These are phyloP conservation scores for Chaetomidium leptoderma DNA, from an alignment of 495 filamentous ascomycete species.

Conservation along the genomic window DNA sequence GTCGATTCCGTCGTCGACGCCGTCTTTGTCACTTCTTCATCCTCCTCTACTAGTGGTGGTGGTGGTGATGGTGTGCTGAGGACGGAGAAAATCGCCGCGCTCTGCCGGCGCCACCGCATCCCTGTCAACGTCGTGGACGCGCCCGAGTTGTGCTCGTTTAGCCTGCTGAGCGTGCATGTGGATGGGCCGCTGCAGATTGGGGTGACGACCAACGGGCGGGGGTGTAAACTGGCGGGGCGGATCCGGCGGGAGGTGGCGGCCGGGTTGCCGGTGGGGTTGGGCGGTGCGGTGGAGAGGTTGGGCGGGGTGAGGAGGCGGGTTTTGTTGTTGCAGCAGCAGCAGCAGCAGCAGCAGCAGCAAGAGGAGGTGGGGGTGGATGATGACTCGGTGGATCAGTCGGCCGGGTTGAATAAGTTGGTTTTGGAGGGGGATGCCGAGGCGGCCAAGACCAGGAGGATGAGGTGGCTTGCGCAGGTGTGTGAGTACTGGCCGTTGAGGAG, in stretches of 20 bases:
- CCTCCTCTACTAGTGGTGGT: slow-evolving; percentile 10
- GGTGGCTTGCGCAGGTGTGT: slow-evolving; percentile 94
- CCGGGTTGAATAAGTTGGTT: slow-evolving; percentile 80
- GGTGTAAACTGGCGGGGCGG: slow-evolving; percentile 90
- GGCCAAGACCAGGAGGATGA: slow-evolving; percentile 73
- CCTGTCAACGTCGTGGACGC: slow-evolving; percentile 91
- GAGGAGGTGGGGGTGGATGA: slow-evolving; percentile 65
- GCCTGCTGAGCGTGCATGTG: slow-evolving; percentile 77
- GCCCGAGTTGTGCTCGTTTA: slow-evolving; percentile 84
- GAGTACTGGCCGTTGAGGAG: slow-evolving; percentile 94
- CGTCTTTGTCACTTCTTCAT: slow-evolving; percentile 77
- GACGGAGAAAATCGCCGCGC: slow-evolving; percentile 52
- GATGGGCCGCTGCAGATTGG: slow-evolving; percentile 94
- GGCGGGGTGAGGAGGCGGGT: slow-evolving; percentile 61
- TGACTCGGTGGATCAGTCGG: slow-evolving; percentile 76
- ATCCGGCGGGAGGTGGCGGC: slow-evolving; percentile 83
- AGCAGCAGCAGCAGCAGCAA: slow-evolving; percentile 17
- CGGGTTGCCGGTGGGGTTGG: slow-evolving; percentile 73
- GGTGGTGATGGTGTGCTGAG: no score
- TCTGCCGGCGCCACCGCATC: slow-evolving; percentile 76
- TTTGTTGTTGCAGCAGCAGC: slow-evolving; percentile 62
- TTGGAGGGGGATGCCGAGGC: slow-evolving; percentile 67
- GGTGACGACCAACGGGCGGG: slow-evolving; percentile 90
- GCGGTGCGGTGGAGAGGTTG: slow-evolving; percentile 70
- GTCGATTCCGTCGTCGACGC: slow-evolving; percentile 77